Conservation (phyloP, 139 green algal species). For the Coccomyxa sp. region DNA sequence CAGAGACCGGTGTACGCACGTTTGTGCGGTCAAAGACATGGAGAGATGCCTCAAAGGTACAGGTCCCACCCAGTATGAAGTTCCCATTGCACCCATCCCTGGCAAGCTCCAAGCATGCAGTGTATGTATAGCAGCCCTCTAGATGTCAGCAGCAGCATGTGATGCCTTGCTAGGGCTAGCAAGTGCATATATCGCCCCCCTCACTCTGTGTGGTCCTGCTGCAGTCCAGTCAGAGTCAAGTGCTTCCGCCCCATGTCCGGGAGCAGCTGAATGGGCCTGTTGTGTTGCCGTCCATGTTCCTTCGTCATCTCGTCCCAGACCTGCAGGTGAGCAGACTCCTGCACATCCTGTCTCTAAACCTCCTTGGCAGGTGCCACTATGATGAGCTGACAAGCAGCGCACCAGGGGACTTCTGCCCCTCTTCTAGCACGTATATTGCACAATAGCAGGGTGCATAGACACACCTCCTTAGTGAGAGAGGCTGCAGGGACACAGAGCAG, state of each 20-base stretch:
- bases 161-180: too few species aligned
- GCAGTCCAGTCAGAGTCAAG: conserved; percentile 1
- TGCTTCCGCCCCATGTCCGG: conserved; percentile 7
- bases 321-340: too few species aligned
- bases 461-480: too few species aligned
- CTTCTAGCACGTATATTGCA: too few species aligned
- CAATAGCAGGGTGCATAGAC: too few species aligned
- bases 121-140: background rate
- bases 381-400: too few species aligned
- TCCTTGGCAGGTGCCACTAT: too few species aligned
- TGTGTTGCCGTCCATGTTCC: conserved; percentile 24
- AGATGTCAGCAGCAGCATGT: too few species aligned
- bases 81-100: too few species aligned
- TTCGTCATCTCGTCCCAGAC: conserved; percentile 18
- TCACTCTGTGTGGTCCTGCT: background rate
- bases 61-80: background rate
- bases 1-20: conserved; percentile 28
- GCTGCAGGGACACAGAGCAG: too few species aligned
- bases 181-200: background rate
- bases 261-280: conserved; percentile 20
- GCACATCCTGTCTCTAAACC: too few species aligned
- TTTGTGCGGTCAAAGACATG: conserved; percentile 33
- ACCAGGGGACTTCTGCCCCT: too few species aligned
- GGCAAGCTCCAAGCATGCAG: background rate
- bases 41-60: conserved; percentile 19